Percentiles rank a stretch among this genome's conserved stretches.
These are phyloP conservation scores for Tricladium varicosporioides DNA, from an alignment of 2,329 filamentous ascomycete species.

Conservation along the genomic window DNA sequence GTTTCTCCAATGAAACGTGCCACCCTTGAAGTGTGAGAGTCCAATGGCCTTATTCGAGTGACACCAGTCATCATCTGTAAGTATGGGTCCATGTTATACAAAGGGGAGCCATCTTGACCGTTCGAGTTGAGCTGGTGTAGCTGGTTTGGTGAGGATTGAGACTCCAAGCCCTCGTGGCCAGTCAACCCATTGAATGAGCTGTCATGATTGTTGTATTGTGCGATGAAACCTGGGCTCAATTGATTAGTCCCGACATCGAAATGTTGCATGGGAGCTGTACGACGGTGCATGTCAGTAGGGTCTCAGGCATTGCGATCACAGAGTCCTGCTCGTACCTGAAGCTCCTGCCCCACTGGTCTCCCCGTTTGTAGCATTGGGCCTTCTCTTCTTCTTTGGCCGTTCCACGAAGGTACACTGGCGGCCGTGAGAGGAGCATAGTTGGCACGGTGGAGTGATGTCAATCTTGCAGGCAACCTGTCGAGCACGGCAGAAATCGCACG, in stretches of 20 bases:
- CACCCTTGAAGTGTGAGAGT: constrained; percentile 27
- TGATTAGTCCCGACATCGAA: constrained; percentile 25
- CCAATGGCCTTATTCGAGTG: constrained; percentile 26
- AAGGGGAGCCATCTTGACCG: constrained; percentile 26
- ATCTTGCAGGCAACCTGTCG: constrained; percentile 46
- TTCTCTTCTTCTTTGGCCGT: constrained; percentile 34
- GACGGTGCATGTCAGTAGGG: constrained; percentile 14
- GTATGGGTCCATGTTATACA: constrained; percentile 30
- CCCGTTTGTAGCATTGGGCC: constrained; percentile 27
- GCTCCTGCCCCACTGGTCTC: constrained; percentile 19
- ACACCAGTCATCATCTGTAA: constrained; percentile 26
- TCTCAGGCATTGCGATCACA: not conserved
- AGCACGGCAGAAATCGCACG: constrained; percentile 46
- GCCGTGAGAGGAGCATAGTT: constrained; percentile 41
- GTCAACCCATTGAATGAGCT: constrained; percentile 26
- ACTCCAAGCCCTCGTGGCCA: constrained; percentile 23
- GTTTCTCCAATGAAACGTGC: constrained; percentile 34
- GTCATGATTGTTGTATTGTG: constrained; percentile 28
- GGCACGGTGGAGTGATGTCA: constrained; percentile 41
- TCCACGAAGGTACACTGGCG: constrained; percentile 46
- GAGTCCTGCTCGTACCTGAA: constrained; percentile 18
- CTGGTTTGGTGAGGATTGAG: constrained; percentile 24
- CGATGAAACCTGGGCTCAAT: constrained; percentile 30
- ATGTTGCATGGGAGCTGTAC: constrained; percentile 25
- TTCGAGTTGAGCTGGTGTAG: constrained; percentile 16